A percentile compares a stretch with the other conserved stretches of the same genome.
These are phyloP conservation scores for Posidonia australis DNA, from an alignment of 106 monocot species.

Conservation along the genomic window DNA sequence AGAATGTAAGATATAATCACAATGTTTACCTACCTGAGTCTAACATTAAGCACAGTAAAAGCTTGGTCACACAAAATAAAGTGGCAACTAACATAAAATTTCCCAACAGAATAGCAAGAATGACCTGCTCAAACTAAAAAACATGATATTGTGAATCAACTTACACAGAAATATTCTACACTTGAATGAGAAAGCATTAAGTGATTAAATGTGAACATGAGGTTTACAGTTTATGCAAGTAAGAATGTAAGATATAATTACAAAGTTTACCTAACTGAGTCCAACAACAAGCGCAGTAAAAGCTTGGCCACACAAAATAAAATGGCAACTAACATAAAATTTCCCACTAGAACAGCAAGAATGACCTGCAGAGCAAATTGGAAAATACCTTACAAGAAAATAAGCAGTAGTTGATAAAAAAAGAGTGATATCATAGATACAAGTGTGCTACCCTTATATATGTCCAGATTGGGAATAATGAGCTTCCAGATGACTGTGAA, in stretches of 20 bases:
- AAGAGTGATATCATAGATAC: background rate
- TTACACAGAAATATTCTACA: too few relatives aligned
- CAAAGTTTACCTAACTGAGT: background rate
- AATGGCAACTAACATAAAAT: background rate
- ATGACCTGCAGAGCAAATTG: background rate
- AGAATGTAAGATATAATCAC: background rate
- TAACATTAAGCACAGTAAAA: background rate
- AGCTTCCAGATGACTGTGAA: background rate
- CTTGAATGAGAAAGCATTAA: too few relatives aligned
- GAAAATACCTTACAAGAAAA: background rate
- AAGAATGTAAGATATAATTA: background rate
- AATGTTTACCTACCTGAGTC: background rate
- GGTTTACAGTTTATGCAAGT: background rate
- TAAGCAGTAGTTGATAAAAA: background rate
- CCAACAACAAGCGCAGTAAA: background rate
- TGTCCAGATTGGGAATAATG: background rate
- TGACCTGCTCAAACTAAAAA: too few relatives aligned
- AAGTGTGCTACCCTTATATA: constrained; percentile 3
- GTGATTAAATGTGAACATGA: background rate
- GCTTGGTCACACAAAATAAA: background rate
- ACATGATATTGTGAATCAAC: too few relatives aligned
- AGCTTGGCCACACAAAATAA: constrained; percentile 1
- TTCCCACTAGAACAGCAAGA: constrained; percentile 5
- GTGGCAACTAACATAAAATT: background rate
- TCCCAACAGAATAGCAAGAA: constrained; percentile 2